Evolutionary conservation across 2,329 filamentous ascomycete species (phyloP).

Genomic region (Microdochium nivale): DNA sequence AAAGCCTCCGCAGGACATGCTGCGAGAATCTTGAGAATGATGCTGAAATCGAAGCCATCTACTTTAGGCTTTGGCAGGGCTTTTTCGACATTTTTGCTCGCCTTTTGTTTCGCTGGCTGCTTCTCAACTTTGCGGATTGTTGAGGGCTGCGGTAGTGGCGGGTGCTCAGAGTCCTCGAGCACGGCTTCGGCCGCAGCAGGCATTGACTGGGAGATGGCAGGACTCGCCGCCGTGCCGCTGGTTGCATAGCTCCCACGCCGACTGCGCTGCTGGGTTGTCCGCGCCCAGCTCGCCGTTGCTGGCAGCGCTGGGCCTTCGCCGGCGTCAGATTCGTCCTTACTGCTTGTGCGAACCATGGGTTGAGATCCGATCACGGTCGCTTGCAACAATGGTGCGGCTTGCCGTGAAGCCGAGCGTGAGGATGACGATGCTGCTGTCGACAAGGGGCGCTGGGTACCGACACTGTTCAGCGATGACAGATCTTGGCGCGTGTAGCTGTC

Average conservation of each 20-base stretch:
- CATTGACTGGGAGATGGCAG: conserved; percentile 56
- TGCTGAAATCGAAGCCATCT: conserved; percentile 13
- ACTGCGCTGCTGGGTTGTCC: conserved; percentile 56
- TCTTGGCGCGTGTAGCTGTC: conserved; percentile 95
- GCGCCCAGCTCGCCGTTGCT: conserved; percentile 88
- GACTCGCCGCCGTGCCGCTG: conserved; percentile 74
- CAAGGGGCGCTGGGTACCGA: conserved; percentile 67
- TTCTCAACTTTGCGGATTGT: conserved; percentile 14
- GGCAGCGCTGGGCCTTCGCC: conserved; percentile 88
- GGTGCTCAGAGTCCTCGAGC: conserved; percentile 30
- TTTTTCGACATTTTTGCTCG: conserved; percentile 2
- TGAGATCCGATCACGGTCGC: conserved; percentile 34
- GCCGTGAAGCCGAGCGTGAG: conserved; percentile 43
- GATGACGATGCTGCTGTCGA: conserved; percentile 38
- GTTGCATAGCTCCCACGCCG: conserved; percentile 72
- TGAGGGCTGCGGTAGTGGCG: conserved; percentile 1
- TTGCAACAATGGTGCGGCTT: conserved; percentile 29
- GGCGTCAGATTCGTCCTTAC: conserved; percentile 65
- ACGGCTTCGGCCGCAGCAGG: conserved; percentile 43
- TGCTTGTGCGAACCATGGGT: conserved; percentile 67
- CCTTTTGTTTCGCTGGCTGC: conserved; percentile 1
- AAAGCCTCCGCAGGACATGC: conserved; percentile 29
- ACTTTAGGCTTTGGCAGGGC: not conserved
- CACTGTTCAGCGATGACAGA: conserved; percentile 87
- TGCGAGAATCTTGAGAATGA: conserved; percentile 15